A percentile compares a stretch with the other conserved stretches of the same genome.
These are phyloP conservation scores for Trametopsis cervina DNA, from an alignment of 768 basidiomycete genomes.

Conservation along the genomic window DNA sequence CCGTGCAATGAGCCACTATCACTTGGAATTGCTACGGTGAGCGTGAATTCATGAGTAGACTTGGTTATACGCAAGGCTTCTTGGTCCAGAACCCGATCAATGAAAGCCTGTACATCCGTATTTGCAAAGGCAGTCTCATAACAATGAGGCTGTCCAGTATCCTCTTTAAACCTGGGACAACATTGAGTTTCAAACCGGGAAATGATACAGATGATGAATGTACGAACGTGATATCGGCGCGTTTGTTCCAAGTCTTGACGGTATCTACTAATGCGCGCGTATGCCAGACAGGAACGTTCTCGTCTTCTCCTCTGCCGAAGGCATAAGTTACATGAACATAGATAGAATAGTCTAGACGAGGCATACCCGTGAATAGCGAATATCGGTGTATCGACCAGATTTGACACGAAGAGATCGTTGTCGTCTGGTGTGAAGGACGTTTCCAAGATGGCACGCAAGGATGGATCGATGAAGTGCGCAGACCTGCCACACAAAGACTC, in stretches of 20 bases:
- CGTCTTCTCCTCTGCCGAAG: conserved; percentile 63
- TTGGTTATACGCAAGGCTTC: conserved; percentile 4
- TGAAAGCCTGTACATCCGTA: conserved; percentile 45
- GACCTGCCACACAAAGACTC: conserved; percentile 32
- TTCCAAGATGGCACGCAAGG: conserved; percentile 63
- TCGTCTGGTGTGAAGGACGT: conserved; percentile 76
- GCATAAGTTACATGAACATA: neutral
- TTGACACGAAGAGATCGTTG: conserved; percentile 81
- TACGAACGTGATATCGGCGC: conserved; percentile 47
- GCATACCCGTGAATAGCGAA: conserved; percentile 75
- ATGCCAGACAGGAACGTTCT: conserved; percentile 87
- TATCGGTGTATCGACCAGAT: conserved; percentile 61
- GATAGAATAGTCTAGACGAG: neutral
- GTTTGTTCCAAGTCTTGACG: conserved; percentile 49
- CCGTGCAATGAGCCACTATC: conserved; percentile 70
- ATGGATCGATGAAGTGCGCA: conserved; percentile 73
- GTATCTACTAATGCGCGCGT: conserved; percentile 57
- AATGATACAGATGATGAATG: neutral
- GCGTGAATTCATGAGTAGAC: conserved; percentile 40
- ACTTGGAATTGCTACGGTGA: conserved; percentile 64
- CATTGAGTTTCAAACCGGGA: neutral
- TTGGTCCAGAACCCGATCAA: conserved; percentile 29
- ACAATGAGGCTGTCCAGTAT: conserved; percentile 61
- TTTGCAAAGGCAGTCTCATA: conserved; percentile 55
- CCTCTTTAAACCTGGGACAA: conserved; percentile 49